Base-by-base conservation (phyloP, 2,329 filamentous ascomycete species). In the Torrubiella hemipterigena region DNA sequence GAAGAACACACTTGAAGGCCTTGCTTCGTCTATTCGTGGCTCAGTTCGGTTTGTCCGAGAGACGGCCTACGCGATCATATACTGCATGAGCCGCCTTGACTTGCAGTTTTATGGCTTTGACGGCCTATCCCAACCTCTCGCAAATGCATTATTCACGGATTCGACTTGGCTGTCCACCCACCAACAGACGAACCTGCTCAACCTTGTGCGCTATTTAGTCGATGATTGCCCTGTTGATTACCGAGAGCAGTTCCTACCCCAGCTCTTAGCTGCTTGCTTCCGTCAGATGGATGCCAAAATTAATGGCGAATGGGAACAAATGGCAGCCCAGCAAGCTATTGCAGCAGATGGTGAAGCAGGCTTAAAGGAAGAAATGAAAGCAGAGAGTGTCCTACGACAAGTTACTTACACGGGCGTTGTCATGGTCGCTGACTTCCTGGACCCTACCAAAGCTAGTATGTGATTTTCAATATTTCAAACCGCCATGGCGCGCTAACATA, bases 301-400 rank as follows among this genome's bases (percentile, higher is more conserved):
- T 40, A 81, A 75, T 20, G 66, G 71, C 0, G 89, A 96, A 51
- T 98, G 91, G 91, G 73, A 79, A 38, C 73, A 74, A 41, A 74
- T 95, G 35, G 73, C 77, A 48, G 59, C 69, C 39, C 61, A 73
- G 39, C 69, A 81, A 42, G 62, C 60, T 14, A 61, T 75, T 10
- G 69, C 71, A 25, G 69, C 77, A 2, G 77, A 77, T 4, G 77
- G 78, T 14, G 84, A 87, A 33, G 82, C 83, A n/a, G 55, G 49
- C 37, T 61, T 98, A 32, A 83, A 82, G 2, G 86, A 95, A 43
- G 91, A 98, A 59, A 98, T 98, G 91, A 94, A 95, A 56, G 79
- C 84, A 6, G 91, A 98, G 54, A 96, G 89, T 48, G 93, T 98
- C 18, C 62, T 98, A 27, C 76, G 91, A 14, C 86, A 95, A 51